These are phyloP conservation scores for Brassica nigra DNA, from an alignment of 345 rosid genomes.

Conservation along the genomic window DNA sequence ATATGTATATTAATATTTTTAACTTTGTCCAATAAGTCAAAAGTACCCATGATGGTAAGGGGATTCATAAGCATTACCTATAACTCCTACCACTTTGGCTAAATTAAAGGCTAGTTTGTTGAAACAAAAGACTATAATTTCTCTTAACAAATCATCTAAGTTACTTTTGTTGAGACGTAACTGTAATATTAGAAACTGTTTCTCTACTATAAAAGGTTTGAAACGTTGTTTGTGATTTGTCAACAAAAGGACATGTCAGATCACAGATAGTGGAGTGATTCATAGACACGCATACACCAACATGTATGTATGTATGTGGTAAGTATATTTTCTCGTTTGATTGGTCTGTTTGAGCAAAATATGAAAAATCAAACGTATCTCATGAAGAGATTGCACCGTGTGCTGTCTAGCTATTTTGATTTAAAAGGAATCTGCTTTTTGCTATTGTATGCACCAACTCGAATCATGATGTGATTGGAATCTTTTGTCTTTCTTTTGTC, in stretches of 20 bases:
- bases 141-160: background rate
- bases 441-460: constrained; percentile 41
- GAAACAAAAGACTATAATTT: background rate
- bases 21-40: constrained; percentile 14
- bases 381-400: constrained; percentile 10
- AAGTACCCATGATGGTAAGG: constrained; percentile 23
- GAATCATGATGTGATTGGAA: constrained; percentile 29
- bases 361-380: constrained; percentile 19
- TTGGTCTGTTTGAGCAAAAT: constrained; percentile 30
- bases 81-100: constrained; percentile 18
- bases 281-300: constrained; percentile 21
- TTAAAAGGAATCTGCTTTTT: constrained; percentile 38
- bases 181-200: background rate
- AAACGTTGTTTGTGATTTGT: constrained; percentile 16
- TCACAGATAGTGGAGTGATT: constrained; percentile 38
- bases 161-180: constrained; percentile 10
- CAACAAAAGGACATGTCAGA: constrained; percentile 26
- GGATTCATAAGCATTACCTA: constrained; percentile 1
- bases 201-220: background rate
- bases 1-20: background rate
- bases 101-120: constrained; percentile 9
- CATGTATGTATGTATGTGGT: constrained; percentile 9
- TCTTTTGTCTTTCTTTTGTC: constrained; percentile 32
- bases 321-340: constrained; percentile 16
- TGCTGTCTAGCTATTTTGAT: constrained; percentile 32